These are phyloP conservation scores for Pythium dissimile DNA, from an alignment of 352 stramenopile genomes.

Conservation along the genomic window DNA sequence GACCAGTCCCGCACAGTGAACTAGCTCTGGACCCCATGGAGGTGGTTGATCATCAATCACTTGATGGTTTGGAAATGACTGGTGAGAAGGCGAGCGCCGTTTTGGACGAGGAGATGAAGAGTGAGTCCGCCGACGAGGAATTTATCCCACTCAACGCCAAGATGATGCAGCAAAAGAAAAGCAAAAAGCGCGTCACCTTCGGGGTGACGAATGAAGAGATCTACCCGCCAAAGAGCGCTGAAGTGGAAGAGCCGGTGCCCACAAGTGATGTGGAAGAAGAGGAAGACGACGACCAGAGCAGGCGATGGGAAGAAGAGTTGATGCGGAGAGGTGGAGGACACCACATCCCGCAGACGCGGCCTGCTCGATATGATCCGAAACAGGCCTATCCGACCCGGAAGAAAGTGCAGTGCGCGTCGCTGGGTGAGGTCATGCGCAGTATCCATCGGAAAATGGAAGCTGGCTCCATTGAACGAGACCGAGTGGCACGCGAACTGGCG, in stretches of 20 bases:
- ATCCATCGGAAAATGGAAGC: slow-evolving; percentile 49
- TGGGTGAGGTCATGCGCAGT: slow-evolving; percentile 46
- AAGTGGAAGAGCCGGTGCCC: slow-evolving; percentile 39
- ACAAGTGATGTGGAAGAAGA: slow-evolving; percentile 25
- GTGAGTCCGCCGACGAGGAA: slow-evolving; percentile 30
- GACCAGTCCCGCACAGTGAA: not conserved
- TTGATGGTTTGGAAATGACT: no score
- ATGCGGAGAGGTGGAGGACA: slow-evolving; percentile 63
- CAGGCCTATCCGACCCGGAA: slow-evolving; percentile 48
- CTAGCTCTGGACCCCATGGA: slow-evolving; percentile 5
- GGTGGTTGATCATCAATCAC: slow-evolving; percentile 5
- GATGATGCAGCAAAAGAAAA: slow-evolving; percentile 35
- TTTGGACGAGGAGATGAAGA: slow-evolving; percentile 34
- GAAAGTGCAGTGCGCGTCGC: slow-evolving; percentile 39
- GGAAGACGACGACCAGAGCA: slow-evolving; percentile 37
- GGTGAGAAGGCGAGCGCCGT: not conserved
- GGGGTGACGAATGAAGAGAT: slow-evolving; percentile 28
- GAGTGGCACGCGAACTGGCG: slow-evolving; percentile 41
- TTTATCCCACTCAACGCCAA: slow-evolving; percentile 64
- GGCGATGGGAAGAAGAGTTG: slow-evolving; percentile 71
- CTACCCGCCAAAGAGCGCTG: slow-evolving; percentile 33
- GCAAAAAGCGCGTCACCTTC: slow-evolving; percentile 66
- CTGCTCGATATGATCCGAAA: slow-evolving; percentile 3
- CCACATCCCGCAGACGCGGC: slow-evolving; percentile 8
- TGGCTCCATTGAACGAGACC: slow-evolving; percentile 42